Conservation (phyloP, 2,329 filamentous ascomycete genomes). For the Talaromyces sp. region DNA sequence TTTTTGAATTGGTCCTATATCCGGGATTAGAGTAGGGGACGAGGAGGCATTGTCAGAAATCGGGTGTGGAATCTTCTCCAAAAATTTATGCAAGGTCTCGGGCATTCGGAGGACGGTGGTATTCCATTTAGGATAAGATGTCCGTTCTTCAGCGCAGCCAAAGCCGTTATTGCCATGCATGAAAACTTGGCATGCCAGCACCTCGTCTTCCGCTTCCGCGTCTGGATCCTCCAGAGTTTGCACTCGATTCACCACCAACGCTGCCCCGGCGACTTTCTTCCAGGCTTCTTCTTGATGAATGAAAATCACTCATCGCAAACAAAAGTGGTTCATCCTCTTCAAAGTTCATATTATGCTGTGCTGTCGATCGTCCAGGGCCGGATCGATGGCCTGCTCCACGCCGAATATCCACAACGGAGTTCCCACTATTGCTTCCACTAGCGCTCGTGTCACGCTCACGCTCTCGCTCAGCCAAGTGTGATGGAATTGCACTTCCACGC, state of each 20-base stretch:
- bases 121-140: neutral
- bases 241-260: constrained; percentile 24
- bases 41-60: neutral
- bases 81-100: neutral
- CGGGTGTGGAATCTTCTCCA: neutral
- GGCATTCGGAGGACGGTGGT: too few species aligned
- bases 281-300: constrained; percentile 35
- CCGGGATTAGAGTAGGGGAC: neutral
- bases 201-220: constrained; percentile 32
- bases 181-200: constrained; percentile 26
- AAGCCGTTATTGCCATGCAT: constrained; percentile 24
- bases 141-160: neutral
- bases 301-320: constrained; percentile 43
- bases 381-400: constrained; percentile 30
- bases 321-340: constrained; percentile 41
- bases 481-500: constrained; percentile 26
- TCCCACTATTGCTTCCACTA: constrained; percentile 36
- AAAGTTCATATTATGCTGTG: constrained; percentile 20
- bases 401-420: constrained; percentile 28
- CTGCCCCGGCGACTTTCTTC: constrained; percentile 34
- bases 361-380: constrained; percentile 25
- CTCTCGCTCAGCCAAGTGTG: constrained; percentile 30
- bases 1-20: neutral
- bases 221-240: constrained; percentile 21
- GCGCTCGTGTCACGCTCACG: constrained; percentile 32